A percentile compares a stretch with the other conserved stretches of the same genome.
Evolutionary conservation across 1,284 basidiomycete species (phyloP).

Genomic region (Malassezia sp.): DNA sequence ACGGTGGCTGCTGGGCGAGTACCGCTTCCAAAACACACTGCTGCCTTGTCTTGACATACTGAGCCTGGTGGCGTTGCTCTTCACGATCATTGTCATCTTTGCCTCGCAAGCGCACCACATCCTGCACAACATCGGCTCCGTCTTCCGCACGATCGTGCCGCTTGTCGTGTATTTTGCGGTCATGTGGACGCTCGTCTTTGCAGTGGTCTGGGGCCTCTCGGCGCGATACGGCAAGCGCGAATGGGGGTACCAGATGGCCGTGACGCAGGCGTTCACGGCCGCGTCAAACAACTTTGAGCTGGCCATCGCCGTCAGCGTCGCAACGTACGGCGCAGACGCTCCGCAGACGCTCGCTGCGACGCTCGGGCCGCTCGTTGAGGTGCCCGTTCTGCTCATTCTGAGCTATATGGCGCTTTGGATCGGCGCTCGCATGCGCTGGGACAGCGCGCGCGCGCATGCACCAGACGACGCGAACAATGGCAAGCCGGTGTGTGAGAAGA

Average conservation of each 20-base stretch:
- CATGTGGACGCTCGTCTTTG: constrained; percentile 63
- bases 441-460: neutral
- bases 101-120: constrained; percentile 54
- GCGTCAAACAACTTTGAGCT: constrained; percentile 53
- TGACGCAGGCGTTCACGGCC: constrained; percentile 50
- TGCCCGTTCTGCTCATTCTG: constrained; percentile 61
- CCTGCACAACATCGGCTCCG: constrained; percentile 28
- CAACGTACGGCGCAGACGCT: constrained; percentile 52
- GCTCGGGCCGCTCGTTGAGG: constrained; percentile 41
- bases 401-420: constrained; percentile 61
- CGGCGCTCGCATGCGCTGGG: constrained; percentile 33
- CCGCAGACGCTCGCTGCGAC: constrained; percentile 28
- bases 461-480: neutral
- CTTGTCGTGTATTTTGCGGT: constrained; percentile 61
- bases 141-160: constrained; percentile 55
- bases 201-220: constrained; percentile 48
- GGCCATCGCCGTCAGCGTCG: constrained; percentile 70
- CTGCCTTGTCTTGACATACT: constrained; percentile 61
- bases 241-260: constrained; percentile 46
- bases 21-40: constrained; percentile 55
- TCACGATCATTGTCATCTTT: constrained; percentile 66
- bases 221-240: constrained; percentile 25
- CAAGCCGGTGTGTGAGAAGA: too few species aligned
- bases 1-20: constrained; percentile 50
- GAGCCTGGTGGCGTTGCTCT: constrained; percentile 53